Base-by-base conservation (phyloP, 2,329 filamentous ascomycete species). In the Venturia oleaginea region DNA sequence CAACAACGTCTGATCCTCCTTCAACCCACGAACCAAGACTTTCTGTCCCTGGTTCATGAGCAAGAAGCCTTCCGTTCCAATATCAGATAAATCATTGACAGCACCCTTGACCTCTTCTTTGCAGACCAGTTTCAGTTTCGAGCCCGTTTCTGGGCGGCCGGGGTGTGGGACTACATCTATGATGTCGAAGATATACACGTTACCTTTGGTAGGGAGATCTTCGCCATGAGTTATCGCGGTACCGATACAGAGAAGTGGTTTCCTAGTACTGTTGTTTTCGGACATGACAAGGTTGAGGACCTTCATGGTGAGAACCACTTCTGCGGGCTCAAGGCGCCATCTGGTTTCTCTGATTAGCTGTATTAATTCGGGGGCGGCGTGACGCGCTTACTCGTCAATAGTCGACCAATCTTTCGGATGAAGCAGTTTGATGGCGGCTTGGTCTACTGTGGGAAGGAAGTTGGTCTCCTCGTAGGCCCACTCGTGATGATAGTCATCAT, bases 31-130 rank as follows among this genome's bases (percentile, higher is more conserved):
- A 1, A 99, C 92, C 89, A 99, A 95, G 74, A 92, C 93, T 76
- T 99, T 99, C 72, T 97, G 92, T 0, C 94, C 94, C 73, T 99
- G 94, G 0, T 92, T 92, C 48, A 90, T 90, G 67, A 94, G 87
- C 81, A 95, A 86, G 69, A 93, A 91, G 1, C 90, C 94, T 75
- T 94, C 92, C 0, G 87, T 91, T 51, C 90, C 93, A 64, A 96
- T 88, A 67, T 90, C 88, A 0, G 89, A 91, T 13, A 99, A 76
- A 0, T 91, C 89, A 17, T 93, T 96, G 30, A 99, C 91, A 4
- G 91, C 91, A 11, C 94, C 94, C 61, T 94, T 90, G 32, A 97
- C 92, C 62, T 96, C 91, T 74, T 99, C 94, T 70, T 89, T 90
- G 5, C 91, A 90, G 19, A 97, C 83, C 4, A 95, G 83, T 73